Base-by-base conservation (phyloP, 345 rosid genomes). In the Rhodomyrtus tomentosa region DNA sequence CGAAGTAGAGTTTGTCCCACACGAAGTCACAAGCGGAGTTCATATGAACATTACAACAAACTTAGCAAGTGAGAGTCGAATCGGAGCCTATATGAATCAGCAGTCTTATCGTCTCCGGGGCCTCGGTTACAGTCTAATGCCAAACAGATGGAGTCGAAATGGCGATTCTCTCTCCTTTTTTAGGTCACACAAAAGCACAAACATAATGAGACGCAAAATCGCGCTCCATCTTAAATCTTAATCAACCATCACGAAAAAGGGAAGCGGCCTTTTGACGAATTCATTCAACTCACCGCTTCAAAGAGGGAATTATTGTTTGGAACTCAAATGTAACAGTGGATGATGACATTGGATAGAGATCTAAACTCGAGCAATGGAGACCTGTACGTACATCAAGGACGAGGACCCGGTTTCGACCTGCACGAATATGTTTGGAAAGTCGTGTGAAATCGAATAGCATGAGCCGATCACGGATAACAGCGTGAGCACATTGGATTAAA, bases 211-310 rank as follows among this genome's bases (percentile, higher is more conserved):
- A 68, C 36, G 13, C 2, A 7, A 36, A 36, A 36, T n/a, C 0
- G 32, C 22, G 1, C 13, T 18, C 0, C 36, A 32, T 32, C 2
- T 0, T 0, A 0, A 62, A 68, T 68, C 13, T n/a, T n/a, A n/a
- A n/a, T n/a, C n/a, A n/a, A n/a, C n/a, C n/a, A 3, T 68, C 0
- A 32, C 2, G 21, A 3, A 68, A 68, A 68, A 68, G 0, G 12
- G 2, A 5, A 16, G 32, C 5, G 18, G 3, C 15, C 11, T 20
- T 5, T 29, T 59, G 20, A 68, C 15, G 24, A 68, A 18, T 3
- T 32, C 76, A 18, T 18, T 36, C 24, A 68, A 68, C 38, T 18
- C 6, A 4, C 25, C 11, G 4, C 24, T 68, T 68, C 76, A 68
- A 68, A 32, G 76, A 36, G 45, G 45, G 38, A 68, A 36, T 36